Conservation (phyloP, 1,284 basidiomycete genomes). For the Ceratobasidium sp. region DNA sequence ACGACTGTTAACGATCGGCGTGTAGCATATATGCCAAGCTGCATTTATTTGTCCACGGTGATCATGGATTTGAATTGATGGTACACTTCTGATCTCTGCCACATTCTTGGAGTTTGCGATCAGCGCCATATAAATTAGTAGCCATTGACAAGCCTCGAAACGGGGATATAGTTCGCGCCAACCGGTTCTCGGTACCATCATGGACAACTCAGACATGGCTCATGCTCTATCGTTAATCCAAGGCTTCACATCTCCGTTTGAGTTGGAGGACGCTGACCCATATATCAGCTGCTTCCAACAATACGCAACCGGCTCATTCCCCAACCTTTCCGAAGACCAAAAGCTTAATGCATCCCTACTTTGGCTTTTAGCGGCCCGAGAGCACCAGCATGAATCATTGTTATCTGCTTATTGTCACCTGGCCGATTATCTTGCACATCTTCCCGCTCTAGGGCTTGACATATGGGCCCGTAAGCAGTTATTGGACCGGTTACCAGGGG, state of each 20-base stretch:
- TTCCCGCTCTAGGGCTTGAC: conserved; percentile 6
- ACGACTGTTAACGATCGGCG: too few relatives aligned
- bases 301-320: background rate
- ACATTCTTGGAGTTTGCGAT: too few relatives aligned
- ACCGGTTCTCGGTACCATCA: too few relatives aligned
- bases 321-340: conserved; percentile 1
- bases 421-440: background rate
- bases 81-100: too few relatives aligned
- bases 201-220: too few relatives aligned
- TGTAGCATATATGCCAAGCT: too few relatives aligned
- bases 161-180: too few relatives aligned
- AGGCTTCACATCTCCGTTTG: background rate
- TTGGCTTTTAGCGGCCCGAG: conserved; percentile 9
- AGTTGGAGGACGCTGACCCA: background rate
- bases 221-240: background rate
- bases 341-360: conserved; percentile 20
- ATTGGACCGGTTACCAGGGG: background rate
- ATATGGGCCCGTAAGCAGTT: conserved; percentile 15
- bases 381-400: conserved; percentile 3
- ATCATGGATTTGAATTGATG: too few relatives aligned
- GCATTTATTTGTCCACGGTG: too few relatives aligned
- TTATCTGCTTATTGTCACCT: conserved; percentile 1
- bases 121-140: too few relatives aligned
- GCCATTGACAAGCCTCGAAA: too few relatives aligned
- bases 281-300: conserved; percentile 11